Percentiles rank a stretch among this genome's conserved stretches.
These are phyloP conservation scores for Gossypium herbaceum DNA, from an alignment of 345 rosid genomes.

Conservation along the genomic window DNA sequence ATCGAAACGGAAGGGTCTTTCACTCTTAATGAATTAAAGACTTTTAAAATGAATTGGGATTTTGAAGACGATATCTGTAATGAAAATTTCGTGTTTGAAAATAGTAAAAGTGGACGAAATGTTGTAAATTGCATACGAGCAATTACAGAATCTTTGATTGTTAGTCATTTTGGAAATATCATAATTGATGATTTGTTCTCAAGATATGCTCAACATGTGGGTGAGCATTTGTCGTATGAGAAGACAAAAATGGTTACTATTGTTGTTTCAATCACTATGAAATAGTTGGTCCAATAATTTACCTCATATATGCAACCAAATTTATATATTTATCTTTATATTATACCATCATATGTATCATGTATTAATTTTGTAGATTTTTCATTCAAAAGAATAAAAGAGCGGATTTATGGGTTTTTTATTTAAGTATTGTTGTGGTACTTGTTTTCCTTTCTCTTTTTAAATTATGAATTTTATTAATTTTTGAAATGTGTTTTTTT, in stretches of 20 bases:
- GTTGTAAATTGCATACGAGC: slow-evolving; percentile 17
- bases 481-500: no score
- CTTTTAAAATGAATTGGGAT: slow-evolving; percentile 17
- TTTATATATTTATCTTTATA: no score
- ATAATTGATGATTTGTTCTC: slow-evolving; percentile 18
- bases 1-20: neutral
- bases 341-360: no score
- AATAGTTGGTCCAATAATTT: neutral
- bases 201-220: neutral
- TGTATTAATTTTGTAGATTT: no score
- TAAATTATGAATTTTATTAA: no score
- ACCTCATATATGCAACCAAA: no score
- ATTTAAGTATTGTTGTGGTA: no score
- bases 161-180: slow-evolving; percentile 16
- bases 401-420: no score
- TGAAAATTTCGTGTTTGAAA: neutral
- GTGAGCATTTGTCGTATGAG: neutral
- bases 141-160: slow-evolving; percentile 14
- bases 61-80: neutral
- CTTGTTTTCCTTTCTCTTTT: no score
- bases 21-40: slow-evolving; percentile 15
- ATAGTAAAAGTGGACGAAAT: neutral
- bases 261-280: neutral
- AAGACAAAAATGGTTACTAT: neutral
- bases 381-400: no score